These are phyloP conservation scores for Pseudogymnoascus sp. DNA, from an alignment of 2,329 filamentous ascomycete species.

Conservation along the genomic window DNA sequence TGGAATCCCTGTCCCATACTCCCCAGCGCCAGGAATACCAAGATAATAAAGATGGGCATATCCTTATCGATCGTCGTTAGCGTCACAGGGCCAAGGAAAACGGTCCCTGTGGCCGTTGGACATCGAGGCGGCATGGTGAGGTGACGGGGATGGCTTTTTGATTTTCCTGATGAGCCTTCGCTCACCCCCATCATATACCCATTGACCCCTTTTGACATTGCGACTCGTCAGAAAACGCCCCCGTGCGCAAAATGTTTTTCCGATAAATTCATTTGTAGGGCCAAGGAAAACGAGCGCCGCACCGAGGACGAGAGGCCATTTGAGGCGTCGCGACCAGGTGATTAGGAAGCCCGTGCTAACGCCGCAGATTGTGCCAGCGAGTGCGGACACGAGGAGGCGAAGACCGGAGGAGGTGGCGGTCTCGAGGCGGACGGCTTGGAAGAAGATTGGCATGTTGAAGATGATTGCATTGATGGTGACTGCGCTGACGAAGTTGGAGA, in stretches of 20 bases:
- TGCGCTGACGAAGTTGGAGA: conserved; percentile 46
- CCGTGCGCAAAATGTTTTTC: conserved; percentile 28
- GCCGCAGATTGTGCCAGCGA: conserved; percentile 48
- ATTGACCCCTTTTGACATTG: too few relatives aligned
- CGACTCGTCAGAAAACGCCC: too few relatives aligned
- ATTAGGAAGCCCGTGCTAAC: conserved; percentile 56
- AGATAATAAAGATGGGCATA: conserved; percentile 46
- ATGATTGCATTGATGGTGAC: conserved; percentile 48
- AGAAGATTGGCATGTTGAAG: conserved; percentile 65
- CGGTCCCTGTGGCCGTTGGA: too few relatives aligned
- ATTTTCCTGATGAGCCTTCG: too few relatives aligned
- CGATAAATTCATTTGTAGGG: too few relatives aligned
- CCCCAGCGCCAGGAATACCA: conserved; percentile 49
- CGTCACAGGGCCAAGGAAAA: conserved; percentile 43
- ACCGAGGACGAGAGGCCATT: conserved; percentile 51
- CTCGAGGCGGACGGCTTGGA: conserved; percentile 66
- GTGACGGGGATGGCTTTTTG: too few relatives aligned
- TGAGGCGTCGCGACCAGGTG: conserved; percentile 50
- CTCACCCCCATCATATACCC: too few relatives aligned
- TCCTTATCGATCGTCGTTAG: conserved; percentile 44
- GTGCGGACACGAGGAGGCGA: conserved; percentile 57
- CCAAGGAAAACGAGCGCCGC: conserved; percentile 38
- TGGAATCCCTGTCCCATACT: conserved; percentile 56
- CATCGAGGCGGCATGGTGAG: too few relatives aligned
- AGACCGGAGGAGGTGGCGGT: conserved; percentile 66